Evolutionary conservation across 768 basidiomycete genomes (phyloP).

Genomic region (Polyporus arcularius): DNA sequence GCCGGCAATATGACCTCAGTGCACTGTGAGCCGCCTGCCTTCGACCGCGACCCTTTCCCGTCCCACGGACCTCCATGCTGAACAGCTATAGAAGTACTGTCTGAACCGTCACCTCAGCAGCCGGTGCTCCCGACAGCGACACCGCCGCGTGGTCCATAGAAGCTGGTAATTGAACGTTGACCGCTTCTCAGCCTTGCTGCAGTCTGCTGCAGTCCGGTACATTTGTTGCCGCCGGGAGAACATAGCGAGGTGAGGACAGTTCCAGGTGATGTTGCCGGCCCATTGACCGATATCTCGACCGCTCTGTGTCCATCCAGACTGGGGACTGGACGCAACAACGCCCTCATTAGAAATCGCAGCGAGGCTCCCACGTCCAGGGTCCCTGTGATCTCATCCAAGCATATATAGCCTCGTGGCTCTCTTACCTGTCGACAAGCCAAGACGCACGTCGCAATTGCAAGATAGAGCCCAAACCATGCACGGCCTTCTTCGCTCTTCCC

Average conservation of each 20-base stretch:
- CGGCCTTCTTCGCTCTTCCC: conserved; percentile 7
- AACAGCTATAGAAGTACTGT: too few species aligned
- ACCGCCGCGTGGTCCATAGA: too few species aligned
- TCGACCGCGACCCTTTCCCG: too few species aligned
- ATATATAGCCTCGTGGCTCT: neutral
- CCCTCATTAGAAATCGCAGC: neutral
- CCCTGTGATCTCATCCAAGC: neutral
- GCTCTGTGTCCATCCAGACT: neutral
- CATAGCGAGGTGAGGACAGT: neutral
- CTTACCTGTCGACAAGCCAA: neutral
- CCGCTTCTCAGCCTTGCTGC: neutral
- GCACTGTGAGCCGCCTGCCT: too few species aligned
- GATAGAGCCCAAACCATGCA: neutral
- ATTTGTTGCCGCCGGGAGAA: neutral
- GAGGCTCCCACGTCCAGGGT: neutral
- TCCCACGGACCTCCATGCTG: too few species aligned
- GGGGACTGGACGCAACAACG: neutral
- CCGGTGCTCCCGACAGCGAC: too few species aligned
- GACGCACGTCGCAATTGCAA: neutral
- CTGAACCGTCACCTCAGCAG: too few species aligned
- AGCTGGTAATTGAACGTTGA: neutral
- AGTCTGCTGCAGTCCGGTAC: neutral
- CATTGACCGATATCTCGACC: neutral
- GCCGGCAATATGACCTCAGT: too few species aligned
- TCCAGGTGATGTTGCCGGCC: neutral